These are phyloP conservation scores for Pelargonium myrrhifolium DNA, from an alignment of 441 rosid genomes.

Conservation along the genomic window DNA sequence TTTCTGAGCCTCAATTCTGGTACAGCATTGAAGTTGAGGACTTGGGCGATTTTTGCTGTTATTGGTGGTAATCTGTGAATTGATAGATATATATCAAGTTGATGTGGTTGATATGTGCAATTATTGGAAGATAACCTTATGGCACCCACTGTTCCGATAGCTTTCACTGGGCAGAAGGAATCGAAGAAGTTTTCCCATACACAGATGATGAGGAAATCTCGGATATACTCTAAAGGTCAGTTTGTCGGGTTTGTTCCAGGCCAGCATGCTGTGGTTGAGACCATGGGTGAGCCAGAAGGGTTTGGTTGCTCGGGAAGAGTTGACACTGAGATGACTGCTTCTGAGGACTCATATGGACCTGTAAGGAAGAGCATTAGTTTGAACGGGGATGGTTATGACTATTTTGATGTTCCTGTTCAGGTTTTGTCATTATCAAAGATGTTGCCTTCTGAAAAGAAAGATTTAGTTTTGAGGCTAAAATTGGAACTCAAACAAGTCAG, in stretches of 20 bases:
- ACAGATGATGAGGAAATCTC: conserved; percentile 59
- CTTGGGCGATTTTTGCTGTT: background rate
- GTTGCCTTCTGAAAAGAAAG: conserved; percentile 54
- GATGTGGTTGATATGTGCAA: conserved; percentile 49
- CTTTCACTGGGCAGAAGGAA: conserved; percentile 45
- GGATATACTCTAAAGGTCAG: conserved; percentile 56
- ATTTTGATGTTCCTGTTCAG: conserved; percentile 45
- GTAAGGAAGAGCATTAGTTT: conserved; percentile 55
- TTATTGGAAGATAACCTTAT: conserved; percentile 37
- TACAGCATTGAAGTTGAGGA: background rate
- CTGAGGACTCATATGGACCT: conserved; percentile 50
- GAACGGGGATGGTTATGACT: conserved; percentile 36
- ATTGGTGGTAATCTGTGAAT: background rate
- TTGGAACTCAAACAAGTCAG: conserved; percentile 71
- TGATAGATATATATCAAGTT: conserved; percentile 12
- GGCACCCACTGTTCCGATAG: conserved; percentile 64
- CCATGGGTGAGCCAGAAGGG: conserved; percentile 64
- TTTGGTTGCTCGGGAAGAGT: conserved; percentile 55
- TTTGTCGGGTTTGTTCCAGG: conserved; percentile 57
- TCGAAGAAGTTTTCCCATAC: conserved; percentile 31
- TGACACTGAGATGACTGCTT: conserved; percentile 43
- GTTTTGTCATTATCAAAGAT: conserved; percentile 53
- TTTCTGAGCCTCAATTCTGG: background rate
- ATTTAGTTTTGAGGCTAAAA: conserved; percentile 43
- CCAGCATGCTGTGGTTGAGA: conserved; percentile 45